Base-by-base conservation (phyloP, 2,329 filamentous ascomycete species). In the Talaromyces marneffei region DNA sequence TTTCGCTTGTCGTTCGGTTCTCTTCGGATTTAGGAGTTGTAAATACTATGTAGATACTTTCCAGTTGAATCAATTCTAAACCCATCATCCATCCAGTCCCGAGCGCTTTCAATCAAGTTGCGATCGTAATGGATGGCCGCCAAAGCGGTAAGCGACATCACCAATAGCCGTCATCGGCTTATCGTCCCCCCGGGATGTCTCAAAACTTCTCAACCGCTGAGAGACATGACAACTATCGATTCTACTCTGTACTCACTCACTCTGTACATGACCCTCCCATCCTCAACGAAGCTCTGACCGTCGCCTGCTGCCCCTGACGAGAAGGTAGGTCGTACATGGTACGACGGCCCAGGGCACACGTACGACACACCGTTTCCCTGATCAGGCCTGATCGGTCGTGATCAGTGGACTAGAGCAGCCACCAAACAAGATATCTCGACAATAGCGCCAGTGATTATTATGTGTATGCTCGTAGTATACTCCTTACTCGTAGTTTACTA, bases 361-460 rank as follows among this genome's bases (percentile, higher is more conserved):
- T 55, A 55, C 52, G 18, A 29, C 33, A n/a, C 20, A 27, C 6
- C 23, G 9, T n/a, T 9, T 20, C n/a, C n/a, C n/a, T n/a, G n/a
- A n/a, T n/a, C n/a, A n/a, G n/a, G n/a, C n/a, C n/a, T n/a, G n/a
- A n/a, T n/a, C n/a, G n/a, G n/a, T n/a, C n/a, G 16, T 40, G 12
- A 35, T 16, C 12, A 52, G n/a, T 23, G 33, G 33, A 40, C 33
- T 39, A 54, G 52, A 35, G 14, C 52, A 55, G 52, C 52, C 31
- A 27, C 52, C 33, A 55, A 55, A 55, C 52, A 55, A 55, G 52
- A 55, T 55, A 55, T 55, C 52, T 54, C 20, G 20, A 55, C 40
- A 29, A 27, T 55, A 27, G 52, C 18, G 27, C 16, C 25, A 31
- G 25, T n/a, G 20, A 48, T 7, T 48, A 50, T 39, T n/a, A n/a